Evolutionary conservation across 2,329 filamentous ascomycete species (phyloP), one percentile per base, ranked within the genome.

Genomic region (Ophiostoma sp.): DNA sequence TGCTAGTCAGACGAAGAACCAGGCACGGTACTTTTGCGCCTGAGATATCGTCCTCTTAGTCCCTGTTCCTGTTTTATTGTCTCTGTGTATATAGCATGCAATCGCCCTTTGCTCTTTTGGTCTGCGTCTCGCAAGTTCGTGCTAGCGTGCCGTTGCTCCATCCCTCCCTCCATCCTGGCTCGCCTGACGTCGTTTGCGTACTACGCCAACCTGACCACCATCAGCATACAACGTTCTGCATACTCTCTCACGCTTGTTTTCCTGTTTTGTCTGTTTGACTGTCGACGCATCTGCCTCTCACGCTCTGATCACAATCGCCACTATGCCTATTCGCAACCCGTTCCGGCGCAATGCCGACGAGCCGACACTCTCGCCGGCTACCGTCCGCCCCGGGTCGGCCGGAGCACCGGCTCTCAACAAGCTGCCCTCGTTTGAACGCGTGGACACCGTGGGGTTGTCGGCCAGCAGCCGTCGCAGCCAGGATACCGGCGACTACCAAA

Each of bases 401-500:
- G 65, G 60, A 18, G 60, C 41, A n/a, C n/a, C 41, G 8, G 6
- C 47, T 11, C 60, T 40, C 7, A 47, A 45, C 11, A 64, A 52
- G 65, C 38, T 36, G 64, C 78, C 79, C 40, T 81, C 82, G 8
- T 89, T 88, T 73, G 86, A 88, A 76, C 82, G 83, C 69, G 85
- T 87, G 70, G 85, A 88, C 73, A 88, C 84, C 1, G 80, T 86
- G 67, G 86, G 86, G 14, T 86, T 87, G 27, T 86, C 86, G 47
- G 81, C 84, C 62, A 79, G 83, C 72, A 87, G 84, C 75, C 82
- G 81, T 74, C 84, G 79, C 74, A 70, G 86, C 76, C 81, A 82
- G 67, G 87, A 90, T 73, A 88, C 83, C 47, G 87, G 86, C 72
- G 89, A 92, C 77, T 92, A 92, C 80, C 91, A 92, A 79, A 85